These are phyloP conservation scores for Cladosporium cucumerinum DNA, from an alignment of 2,329 filamentous ascomycete genomes.

Conservation along the genomic window DNA sequence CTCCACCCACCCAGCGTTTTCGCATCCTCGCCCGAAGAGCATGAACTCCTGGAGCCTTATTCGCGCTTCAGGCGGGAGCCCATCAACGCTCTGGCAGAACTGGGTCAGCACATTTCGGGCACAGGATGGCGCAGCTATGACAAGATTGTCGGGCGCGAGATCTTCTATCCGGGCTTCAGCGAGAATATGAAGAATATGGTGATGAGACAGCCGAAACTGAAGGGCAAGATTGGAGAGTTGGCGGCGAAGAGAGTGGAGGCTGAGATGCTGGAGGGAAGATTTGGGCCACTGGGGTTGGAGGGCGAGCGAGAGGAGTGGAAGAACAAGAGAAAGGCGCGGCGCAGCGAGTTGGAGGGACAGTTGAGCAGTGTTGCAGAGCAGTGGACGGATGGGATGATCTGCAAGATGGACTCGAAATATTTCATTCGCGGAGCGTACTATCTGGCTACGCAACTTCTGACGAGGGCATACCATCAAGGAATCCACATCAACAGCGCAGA, in stretches of 20 bases:
- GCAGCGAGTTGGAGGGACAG: conserved; percentile 63
- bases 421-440: conserved; percentile 95
- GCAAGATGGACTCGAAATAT: conserved; percentile 68
- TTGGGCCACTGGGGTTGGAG: conserved; percentile 50
- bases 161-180: conserved; percentile 89
- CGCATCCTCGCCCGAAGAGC: conserved; percentile 45
- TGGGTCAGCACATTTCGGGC: conserved; percentile 88
- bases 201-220: conserved; percentile 70
- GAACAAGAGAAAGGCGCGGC: conserved; percentile 36
- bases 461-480: conserved; percentile 89
- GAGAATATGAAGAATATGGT: conserved; percentile 83
- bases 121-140: conserved; percentile 96
- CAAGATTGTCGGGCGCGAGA: conserved; percentile 80
- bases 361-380: conserved; percentile 78
- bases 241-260: conserved; percentile 70
- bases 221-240: conserved; percentile 69
- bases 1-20: conserved; percentile 45
- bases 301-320: conserved; percentile 58
- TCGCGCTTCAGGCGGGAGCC: conserved; percentile 75
- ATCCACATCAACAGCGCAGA: conserved; percentile 97
- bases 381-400: conserved; percentile 94
- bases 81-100: conserved; percentile 82
- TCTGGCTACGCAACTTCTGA: conserved; percentile 78
- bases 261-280: conserved; percentile 71
- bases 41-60: conserved; percentile 75